These are phyloP conservation scores for Fusarium sp. DNA, from an alignment of 2,329 filamentous ascomycete species.

Conservation along the genomic window DNA sequence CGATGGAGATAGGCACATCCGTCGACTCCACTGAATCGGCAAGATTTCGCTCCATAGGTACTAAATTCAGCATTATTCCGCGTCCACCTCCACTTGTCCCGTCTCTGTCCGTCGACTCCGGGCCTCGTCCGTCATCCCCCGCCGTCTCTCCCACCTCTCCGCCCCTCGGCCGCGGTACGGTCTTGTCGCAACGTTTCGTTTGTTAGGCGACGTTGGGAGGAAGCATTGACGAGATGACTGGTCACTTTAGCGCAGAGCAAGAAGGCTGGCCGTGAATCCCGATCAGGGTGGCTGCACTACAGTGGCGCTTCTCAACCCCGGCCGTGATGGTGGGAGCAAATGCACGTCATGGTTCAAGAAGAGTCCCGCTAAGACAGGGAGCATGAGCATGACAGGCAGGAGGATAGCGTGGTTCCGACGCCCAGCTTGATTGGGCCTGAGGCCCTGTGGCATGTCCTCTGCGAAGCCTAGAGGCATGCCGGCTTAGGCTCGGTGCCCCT, in stretches of 20 bases:
- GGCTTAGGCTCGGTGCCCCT: not conserved
- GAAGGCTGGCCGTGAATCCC: conserved; percentile 31
- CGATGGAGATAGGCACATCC: conserved; percentile 1
- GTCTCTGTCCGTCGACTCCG: conserved; percentile 25
- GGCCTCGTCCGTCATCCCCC: conserved; percentile 5
- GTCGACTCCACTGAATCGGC: conserved; percentile 20
- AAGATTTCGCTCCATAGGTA: conserved; percentile 1
- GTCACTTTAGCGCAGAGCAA: conserved; percentile 36
- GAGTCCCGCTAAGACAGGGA: conserved; percentile 41
- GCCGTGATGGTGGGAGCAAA: conserved; percentile 33
- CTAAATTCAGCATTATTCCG: conserved; percentile 29
- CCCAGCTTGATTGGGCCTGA: conserved; percentile 33
- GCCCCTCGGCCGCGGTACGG: not conserved
- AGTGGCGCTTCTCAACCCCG: conserved; percentile 30
- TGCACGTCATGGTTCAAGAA: conserved; percentile 48
- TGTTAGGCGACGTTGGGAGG: conserved; percentile 13
- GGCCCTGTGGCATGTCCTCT: conserved; percentile 1
- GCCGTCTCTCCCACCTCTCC: not conserved
- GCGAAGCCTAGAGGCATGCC: conserved; percentile 10
- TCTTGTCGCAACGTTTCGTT: not conserved
- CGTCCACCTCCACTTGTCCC: conserved; percentile 31
- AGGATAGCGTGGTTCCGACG: conserved; percentile 37
- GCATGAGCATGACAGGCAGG: conserved; percentile 38
- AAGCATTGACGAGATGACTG: conserved; percentile 35
- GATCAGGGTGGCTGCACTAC: conserved; percentile 37